phyloP scores from a whole-genome alignment of 805 yeast species.

The Schizosaccharomyces pombe region ASM294v3 CU329670.1:683001-683500 shows the following conservation, averaged over 20 bases:
- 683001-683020: conserved; percentile 15
- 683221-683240: neutral
- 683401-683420: neutral
- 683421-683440: neutral
- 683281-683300: neutral
- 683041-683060: conserved; percentile 56
- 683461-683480: neutral
- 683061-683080: conserved; percentile 67
- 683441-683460: neutral
- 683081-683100: conserved; percentile 61
- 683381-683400: neutral
- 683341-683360: neutral
- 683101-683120: conserved; percentile 29
- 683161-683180: conserved; percentile 1
- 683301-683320: neutral
- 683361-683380: neutral
- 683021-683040: conserved; percentile 58
- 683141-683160: neutral
- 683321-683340: neutral
- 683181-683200: neutral
- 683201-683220: neutral
- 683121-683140: neutral
- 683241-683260: neutral
- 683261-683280: neutral
- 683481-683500: no score